Evolutionary conservation across 495 filamentous ascomycete species (phyloP).

Genomic region (Penicillium steckii): DNA sequence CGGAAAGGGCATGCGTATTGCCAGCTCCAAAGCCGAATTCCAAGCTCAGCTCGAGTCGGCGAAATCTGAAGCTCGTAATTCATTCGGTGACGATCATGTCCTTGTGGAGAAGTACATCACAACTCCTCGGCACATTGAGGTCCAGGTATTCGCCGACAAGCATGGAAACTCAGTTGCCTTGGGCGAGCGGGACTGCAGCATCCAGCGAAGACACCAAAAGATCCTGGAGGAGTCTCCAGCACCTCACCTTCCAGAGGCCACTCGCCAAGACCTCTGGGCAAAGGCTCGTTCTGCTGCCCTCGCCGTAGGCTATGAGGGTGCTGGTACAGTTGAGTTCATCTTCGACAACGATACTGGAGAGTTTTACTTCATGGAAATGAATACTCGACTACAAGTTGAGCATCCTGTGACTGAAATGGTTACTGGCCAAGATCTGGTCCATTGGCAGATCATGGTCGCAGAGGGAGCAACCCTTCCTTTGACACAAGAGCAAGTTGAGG

Average conservation of each 20-base stretch:
- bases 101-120: constrained; percentile 96
- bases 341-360: constrained; percentile 92
- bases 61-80: constrained; percentile 84
- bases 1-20: constrained; percentile 99
- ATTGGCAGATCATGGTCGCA: constrained; percentile 94
- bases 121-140: constrained; percentile 93
- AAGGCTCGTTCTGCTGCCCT: constrained; percentile 87
- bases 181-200: constrained; percentile 83
- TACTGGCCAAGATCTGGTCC: constrained; percentile 89
- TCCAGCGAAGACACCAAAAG: constrained; percentile 92
- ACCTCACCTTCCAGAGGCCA: constrained; percentile 73
- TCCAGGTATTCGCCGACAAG: constrained; percentile 94
- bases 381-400: constrained; percentile 94
- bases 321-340: constrained; percentile 97
- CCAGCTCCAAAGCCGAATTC: constrained; percentile 70
- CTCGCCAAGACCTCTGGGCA: constrained; percentile 86
- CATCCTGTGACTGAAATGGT: constrained; percentile 98
- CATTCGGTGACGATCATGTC: constrained; percentile 96
- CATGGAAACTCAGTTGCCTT: constrained; percentile 81
- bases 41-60: constrained; percentile 78
- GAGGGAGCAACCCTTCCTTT: constrained; percentile 84
- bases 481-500: constrained; percentile 78
- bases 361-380: constrained; percentile 99
- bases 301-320: constrained; percentile 92
- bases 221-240: constrained; percentile 96